Evolutionary conservation across 2,329 filamentous ascomycete genomes (phyloP).

Genomic region (Aspergillus sp.): DNA sequence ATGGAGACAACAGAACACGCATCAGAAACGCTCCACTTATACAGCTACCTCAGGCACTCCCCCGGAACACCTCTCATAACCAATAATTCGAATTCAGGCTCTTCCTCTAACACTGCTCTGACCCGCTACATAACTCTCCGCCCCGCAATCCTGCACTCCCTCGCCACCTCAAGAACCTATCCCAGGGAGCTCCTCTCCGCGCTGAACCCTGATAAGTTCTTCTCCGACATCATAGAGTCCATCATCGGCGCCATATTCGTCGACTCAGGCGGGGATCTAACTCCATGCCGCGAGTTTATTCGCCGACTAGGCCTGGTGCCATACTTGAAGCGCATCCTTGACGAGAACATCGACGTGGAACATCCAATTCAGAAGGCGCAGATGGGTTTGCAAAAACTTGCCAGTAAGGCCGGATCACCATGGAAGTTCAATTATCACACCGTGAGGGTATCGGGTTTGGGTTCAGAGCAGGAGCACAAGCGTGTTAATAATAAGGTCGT

Average conservation of each 20-base stretch:
- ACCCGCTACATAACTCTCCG: slow-evolving; percentile 52
- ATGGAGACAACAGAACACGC: slow-evolving; percentile 22
- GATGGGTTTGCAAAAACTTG: slow-evolving; percentile 23
- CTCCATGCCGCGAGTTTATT: slow-evolving; percentile 60
- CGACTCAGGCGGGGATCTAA: slow-evolving; percentile 66
- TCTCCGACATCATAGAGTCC: slow-evolving; percentile 80
- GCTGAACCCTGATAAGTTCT: slow-evolving; percentile 70
- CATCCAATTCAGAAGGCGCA: slow-evolving; percentile 70
- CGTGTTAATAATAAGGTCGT: neutral
- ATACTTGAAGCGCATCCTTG: slow-evolving; percentile 62
- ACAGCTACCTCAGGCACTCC: slow-evolving; percentile 63
- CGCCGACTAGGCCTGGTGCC: slow-evolving; percentile 64
- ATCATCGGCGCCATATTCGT: slow-evolving; percentile 81
- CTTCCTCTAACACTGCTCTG: slow-evolving; percentile 6
- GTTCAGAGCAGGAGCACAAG: neutral
- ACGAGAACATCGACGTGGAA: slow-evolving; percentile 54
- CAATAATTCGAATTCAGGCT: neutral
- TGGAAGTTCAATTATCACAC: neutral
- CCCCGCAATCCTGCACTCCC: slow-evolving; percentile 43
- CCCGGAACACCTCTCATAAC: slow-evolving; percentile 17
- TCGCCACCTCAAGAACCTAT: slow-evolving; percentile 51
- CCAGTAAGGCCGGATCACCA: slow-evolving; percentile 10
- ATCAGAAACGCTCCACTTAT: slow-evolving; percentile 53
- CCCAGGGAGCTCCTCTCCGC: slow-evolving; percentile 74
- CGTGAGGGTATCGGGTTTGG: neutral